Percentiles rank a stretch among this genome's conserved stretches.
These are phyloP conservation scores for Brassica napus DNA, from an alignment of 345 rosid genomes.

Conservation along the genomic window DNA sequence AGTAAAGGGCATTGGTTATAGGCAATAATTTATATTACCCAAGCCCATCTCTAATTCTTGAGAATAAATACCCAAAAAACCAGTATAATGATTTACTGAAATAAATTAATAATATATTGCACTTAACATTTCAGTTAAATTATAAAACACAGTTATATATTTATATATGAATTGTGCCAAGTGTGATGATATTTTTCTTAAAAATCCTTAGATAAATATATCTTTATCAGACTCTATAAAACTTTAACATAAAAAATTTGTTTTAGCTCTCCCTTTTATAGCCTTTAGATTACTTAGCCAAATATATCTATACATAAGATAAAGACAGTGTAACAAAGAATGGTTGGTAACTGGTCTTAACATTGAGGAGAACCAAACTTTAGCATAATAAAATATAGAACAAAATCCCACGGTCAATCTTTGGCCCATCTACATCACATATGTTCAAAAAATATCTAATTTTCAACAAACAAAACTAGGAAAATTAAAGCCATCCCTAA, in stretches of 20 bases:
- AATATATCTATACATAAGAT: conserved; percentile 14
- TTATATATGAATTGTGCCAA: neutral
- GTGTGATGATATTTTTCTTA: neutral
- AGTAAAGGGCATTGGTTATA: neutral
- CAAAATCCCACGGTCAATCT: conserved; percentile 20
- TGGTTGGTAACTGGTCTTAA: conserved; percentile 25
- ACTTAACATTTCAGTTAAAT: neutral
- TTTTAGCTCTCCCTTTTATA: neutral
- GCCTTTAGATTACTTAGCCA: neutral
- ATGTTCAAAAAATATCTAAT: conserved; percentile 9
- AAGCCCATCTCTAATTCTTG: neutral
- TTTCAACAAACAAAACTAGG: neutral
- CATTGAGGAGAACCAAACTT: conserved; percentile 26
- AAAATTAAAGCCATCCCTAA: conserved; percentile 23
- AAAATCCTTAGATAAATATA: neutral
- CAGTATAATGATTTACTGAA: neutral
- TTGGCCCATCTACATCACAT: conserved; percentile 25
- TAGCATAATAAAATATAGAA: neutral
- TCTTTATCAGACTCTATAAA: neutral
- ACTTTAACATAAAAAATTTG: neutral
- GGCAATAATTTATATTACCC: neutral
- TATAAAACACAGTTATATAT: neutral
- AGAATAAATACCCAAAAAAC: neutral
- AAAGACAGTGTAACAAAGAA: conserved; percentile 31
- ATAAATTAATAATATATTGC: neutral